Evolutionary conservation across 2,329 filamentous ascomycete genomes (phyloP), one percentile per base, ranked within the genome.

Genomic region (Dothidotthia symphoricarpi): DNA sequence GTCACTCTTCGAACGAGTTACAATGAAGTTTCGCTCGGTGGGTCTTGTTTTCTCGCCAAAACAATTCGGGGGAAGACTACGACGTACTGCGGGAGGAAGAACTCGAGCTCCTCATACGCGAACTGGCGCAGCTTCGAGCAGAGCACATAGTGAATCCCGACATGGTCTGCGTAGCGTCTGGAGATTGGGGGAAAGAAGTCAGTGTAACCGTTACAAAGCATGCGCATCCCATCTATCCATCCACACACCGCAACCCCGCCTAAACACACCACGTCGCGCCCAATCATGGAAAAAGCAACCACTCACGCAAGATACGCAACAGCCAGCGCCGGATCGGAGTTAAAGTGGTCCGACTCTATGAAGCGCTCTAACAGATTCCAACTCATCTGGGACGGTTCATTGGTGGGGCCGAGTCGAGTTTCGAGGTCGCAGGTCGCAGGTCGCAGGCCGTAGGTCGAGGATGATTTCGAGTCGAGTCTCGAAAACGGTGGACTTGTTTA

Each of bases 321-420:
- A 46, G 86, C 85, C 69, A 93, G 82, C 69, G 89, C 91, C 49
- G 88, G 86, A 71, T 91, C 85, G 72, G 86, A 84, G 75, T 90
- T 91, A 78, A 93, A 93, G 75, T 93, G 86, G 76, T 93, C 87
- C 75, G 85, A 89, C 78, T 91, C 86, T 75, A 93, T 82, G 80
- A 91, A 90, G 71, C 87, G 82, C 76, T 88, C 85, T 67, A 93
- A 79, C 74, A 93, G 77, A 75, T 90, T 85, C 86, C 86, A 91
- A 72, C 72, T 75, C 73, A 75, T 75, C 61, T 59, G 62, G 61
- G 57, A 58, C 63, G 61, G 60, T 51, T 64, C 63, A 66, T 66
- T 64, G 60, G 60, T 58, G 55, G 55, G 53, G 19, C 5, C 19
- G 9, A 22, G 9, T n/a, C n/a, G n/a, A n/a, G n/a, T n/a, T n/a